Evolutionary conservation across 73 alveolate genomes (phyloP), one percentile per base, ranked within the genome.

Genomic region (Paraurostyla sp.): DNA sequence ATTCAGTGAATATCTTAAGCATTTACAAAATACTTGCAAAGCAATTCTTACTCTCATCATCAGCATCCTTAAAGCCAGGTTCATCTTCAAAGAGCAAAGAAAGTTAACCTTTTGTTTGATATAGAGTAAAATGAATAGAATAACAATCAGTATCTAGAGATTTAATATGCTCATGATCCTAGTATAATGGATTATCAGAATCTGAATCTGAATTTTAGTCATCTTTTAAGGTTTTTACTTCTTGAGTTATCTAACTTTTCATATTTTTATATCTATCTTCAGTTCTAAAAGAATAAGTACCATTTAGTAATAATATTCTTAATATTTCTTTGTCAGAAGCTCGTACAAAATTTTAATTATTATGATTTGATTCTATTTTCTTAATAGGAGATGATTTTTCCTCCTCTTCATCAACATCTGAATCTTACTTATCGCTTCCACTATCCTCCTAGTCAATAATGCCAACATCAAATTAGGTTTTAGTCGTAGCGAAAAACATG

Each of bases 401-500:
- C 32, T 65, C 82, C 18, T 38, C 13, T 9, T 27, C 78, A 60
- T 2, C 3, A 27, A 32, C 30, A 6, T 60, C 45, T 60, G 69
- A 9, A 52, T 65, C 25, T 30, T 65, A 2, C 18, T 65, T 35
- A 38, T 33, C 2, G 7, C 18, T 1, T 13, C 2, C 38, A 18
- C 13, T 35, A 32, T 1, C 3, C 35, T 32, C 42, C 58, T 22
- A 0, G n/a, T 33, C 56, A 38, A 15, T 3, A 18, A 18, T 65
- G n/a, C 16, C 56, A 38, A 15, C 0, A 18, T 22, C 41, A 40
- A 65, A 65, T 38, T 1, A 3, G 25, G 58, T 38, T 33, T 65
- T 7, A 40, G 56, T 65, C 16, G 43, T 33, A 38, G 60, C 58
- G 41, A 65, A 65, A 38, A 65, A 65, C 82, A 65, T 65, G 82